A percentile compares a stretch with the other conserved stretches of the same genome.
Evolutionary conservation across 1,284 basidiomycete species (phyloP).

Genomic region (Fomitiporia mediterranea): DNA sequence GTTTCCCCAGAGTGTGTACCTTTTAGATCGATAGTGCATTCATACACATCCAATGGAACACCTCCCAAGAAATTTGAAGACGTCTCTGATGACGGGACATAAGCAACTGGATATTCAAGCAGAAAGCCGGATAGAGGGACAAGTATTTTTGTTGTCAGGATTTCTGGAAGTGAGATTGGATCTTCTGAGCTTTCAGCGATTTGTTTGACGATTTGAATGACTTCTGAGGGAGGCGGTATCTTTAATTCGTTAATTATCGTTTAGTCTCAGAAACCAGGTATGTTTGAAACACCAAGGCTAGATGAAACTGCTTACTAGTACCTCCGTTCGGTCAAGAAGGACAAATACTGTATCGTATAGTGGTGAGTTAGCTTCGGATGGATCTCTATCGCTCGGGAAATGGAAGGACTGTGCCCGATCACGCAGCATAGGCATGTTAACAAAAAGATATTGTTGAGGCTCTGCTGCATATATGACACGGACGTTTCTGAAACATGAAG

Average conservation of each 20-base stretch:
- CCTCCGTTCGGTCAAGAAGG: background rate
- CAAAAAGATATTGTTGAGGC: conserved; percentile 45
- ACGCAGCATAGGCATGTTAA: conserved; percentile 30
- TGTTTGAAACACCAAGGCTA: background rate
- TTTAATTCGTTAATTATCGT: background rate
- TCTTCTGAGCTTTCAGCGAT: conserved; percentile 14
- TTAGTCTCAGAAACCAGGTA: background rate
- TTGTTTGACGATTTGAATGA: conserved; percentile 15
- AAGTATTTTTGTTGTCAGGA: conserved; percentile 26
- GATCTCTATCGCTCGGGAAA: background rate
- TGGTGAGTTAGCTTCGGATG: background rate
- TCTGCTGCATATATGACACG: conserved; percentile 37
- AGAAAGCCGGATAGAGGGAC: conserved; percentile 50
- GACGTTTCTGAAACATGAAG: conserved; percentile 33
- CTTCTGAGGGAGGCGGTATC: conserved; percentile 6
- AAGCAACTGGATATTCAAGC: conserved; percentile 56
- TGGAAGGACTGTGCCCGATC: conserved; percentile 16
- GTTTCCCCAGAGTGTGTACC: background rate
- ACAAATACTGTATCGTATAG: background rate
- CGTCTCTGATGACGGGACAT: conserved; percentile 36
- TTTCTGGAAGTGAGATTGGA: conserved; percentile 28
- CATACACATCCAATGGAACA: conserved; percentile 45
- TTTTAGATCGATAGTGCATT: conserved; percentile 28
- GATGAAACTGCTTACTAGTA: background rate
- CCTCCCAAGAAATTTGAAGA: conserved; percentile 37